Conservation (phyloP, 78 protist genomes). For the Dictyostelium brefeldianum region DNA sequence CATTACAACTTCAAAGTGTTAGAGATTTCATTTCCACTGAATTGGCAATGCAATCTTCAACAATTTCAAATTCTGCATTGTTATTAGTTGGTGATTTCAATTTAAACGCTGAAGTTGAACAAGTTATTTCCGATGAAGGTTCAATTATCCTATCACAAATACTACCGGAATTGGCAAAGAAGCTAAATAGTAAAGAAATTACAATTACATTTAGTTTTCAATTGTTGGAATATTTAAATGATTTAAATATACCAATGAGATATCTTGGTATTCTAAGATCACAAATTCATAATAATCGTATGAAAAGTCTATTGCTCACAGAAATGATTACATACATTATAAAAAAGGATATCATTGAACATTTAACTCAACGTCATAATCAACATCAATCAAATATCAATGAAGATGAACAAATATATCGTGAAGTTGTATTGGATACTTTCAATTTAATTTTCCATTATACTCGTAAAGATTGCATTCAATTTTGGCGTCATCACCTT, state of each 20-base stretch:
- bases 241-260: conserved; percentile 49
- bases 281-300: conserved; percentile 34
- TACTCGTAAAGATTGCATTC: conserved; percentile 19
- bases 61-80: neutral
- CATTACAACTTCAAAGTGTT: conserved; percentile 58
- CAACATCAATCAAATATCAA: conserved; percentile 2
- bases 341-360: conserved; percentile 47
- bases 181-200: conserved; percentile 42
- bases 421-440: conserved; percentile 43
- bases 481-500: conserved; percentile 37
- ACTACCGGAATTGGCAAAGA: conserved; percentile 50
- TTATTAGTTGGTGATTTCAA: conserved; percentile 54
- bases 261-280: conserved; percentile 50
- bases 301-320: conserved; percentile 42
- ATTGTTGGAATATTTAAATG: conserved; percentile 28
- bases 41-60: conserved; percentile 29
- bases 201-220: conserved; percentile 29
- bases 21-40: conserved; percentile 55
- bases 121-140: conserved; percentile 69
- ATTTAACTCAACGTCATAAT: conserved; percentile 53
- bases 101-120: conserved; percentile 51
- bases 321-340: conserved; percentile 62
- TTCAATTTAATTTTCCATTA: conserved; percentile 59
- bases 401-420: conserved; percentile 48
- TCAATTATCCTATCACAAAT: conserved; percentile 38